Conservation (phyloP, 2,329 filamentous ascomycete species). For the Pseudogymnoascus sp. region DNA sequence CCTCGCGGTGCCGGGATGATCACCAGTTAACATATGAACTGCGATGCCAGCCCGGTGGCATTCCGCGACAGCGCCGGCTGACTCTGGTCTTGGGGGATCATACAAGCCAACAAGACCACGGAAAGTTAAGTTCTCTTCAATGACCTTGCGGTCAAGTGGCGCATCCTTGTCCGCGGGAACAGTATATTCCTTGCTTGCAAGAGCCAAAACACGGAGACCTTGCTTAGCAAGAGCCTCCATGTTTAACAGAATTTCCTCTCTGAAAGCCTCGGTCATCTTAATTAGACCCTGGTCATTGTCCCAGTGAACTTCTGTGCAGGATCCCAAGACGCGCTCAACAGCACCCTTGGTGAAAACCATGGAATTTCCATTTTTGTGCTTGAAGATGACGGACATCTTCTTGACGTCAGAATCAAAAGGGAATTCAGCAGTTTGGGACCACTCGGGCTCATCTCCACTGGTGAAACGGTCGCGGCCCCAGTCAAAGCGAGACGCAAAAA, state of each 20-base stretch:
- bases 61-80: slow-evolving; percentile 50
- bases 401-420: slow-evolving; percentile 70
- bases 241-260: slow-evolving; percentile 53
- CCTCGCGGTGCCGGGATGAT: slow-evolving; percentile 70
- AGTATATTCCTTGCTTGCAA: slow-evolving; percentile 43
- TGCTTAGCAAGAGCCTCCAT: slow-evolving; percentile 62
- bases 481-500: slow-evolving; percentile 63
- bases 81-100: slow-evolving; percentile 64
- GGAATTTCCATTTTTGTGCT: slow-evolving; percentile 33
- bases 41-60: slow-evolving; percentile 56
- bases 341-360: slow-evolving; percentile 59
- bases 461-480: slow-evolving; percentile 50
- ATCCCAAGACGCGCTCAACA: slow-evolving; percentile 60
- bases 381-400: slow-evolving; percentile 68
- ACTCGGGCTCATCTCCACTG: slow-evolving; percentile 41
- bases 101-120: slow-evolving; percentile 72
- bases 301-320: slow-evolving; percentile 48
- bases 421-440: slow-evolving; percentile 58
- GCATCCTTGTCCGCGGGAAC: slow-evolving; percentile 29
- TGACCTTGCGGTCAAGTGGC: slow-evolving; percentile 47
- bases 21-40: slow-evolving; percentile 70
- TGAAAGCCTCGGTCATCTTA: slow-evolving; percentile 45
- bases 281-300: slow-evolving; percentile 34
- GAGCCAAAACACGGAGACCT: slow-evolving; percentile 61
- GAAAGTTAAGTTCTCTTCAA: slow-evolving; percentile 65